phyloP scores from a whole-genome alignment of 331 rosid genomes.

The Quercus phellos region DNA sequence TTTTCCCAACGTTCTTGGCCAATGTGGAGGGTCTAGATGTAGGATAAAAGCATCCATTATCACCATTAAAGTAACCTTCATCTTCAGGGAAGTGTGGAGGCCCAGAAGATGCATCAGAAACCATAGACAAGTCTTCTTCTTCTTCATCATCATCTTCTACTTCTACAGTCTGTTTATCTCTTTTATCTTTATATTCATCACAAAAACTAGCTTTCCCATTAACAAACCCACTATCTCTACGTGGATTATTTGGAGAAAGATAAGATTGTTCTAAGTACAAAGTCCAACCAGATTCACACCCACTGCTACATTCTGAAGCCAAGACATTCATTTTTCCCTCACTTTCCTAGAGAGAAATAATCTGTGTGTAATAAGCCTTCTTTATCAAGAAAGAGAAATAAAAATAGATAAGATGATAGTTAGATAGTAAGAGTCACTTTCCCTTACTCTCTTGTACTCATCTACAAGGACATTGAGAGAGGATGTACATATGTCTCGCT shows the following conservation, averaged over 20 bases:
- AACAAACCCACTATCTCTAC: slow-evolving; percentile 2
- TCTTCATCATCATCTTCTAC: slow-evolving; percentile 20
- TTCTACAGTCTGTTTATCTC: slow-evolving; percentile 13
- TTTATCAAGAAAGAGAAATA: slow-evolving; percentile 15
- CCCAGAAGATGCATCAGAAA: slow-evolving; percentile 98
- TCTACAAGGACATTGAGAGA: neutral
- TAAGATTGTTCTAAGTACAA: slow-evolving; percentile 66
- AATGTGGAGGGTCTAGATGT: slow-evolving; percentile 24
- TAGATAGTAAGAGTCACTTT: neutral
- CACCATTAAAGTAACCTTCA: slow-evolving; percentile 30
- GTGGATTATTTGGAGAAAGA: slow-evolving; percentile 41
- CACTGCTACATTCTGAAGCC: slow-evolving; percentile 67
- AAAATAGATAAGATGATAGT: slow-evolving; percentile 1
- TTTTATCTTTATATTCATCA: slow-evolving; percentile 24
- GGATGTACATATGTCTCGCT: slow-evolving; percentile 16
- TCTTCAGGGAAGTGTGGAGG: slow-evolving; percentile 74
- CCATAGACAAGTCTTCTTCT: slow-evolving; percentile 84
- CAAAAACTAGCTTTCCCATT: slow-evolving; percentile 18
- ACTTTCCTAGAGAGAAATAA: neutral
- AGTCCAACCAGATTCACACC: slow-evolving; percentile 98
- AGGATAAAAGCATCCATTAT: slow-evolving; percentile 30
- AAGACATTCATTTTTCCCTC: slow-evolving; percentile 43
- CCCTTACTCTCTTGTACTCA: neutral
- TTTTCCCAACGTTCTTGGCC: slow-evolving; percentile 31
- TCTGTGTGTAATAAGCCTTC: neutral